Conservation (phyloP, 2,329 filamentous ascomycete genomes). For the Pyrenophora teres region DNA sequence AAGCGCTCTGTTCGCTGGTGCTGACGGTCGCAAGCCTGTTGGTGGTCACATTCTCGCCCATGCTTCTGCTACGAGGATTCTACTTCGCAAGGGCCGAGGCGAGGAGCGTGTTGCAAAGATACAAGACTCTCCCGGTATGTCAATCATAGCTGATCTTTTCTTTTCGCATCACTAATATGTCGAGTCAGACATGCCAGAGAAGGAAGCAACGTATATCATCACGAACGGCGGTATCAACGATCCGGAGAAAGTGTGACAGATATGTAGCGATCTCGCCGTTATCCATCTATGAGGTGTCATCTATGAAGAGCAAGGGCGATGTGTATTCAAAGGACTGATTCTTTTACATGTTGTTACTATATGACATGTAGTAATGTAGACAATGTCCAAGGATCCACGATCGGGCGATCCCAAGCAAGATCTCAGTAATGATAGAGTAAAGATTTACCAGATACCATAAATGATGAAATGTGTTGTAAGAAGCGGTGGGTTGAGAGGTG, state of each 20-base stretch:
- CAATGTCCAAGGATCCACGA: too few species aligned
- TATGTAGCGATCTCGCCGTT: background rate
- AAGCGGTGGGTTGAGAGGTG: too few species aligned
- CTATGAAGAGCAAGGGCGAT: background rate
- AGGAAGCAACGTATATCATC: slow-evolving; percentile 72
- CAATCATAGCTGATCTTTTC: slow-evolving; percentile 5
- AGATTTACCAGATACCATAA: too few species aligned
- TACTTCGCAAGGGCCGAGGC: slow-evolving; percentile 70
- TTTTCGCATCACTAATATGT: slow-evolving; percentile 22
- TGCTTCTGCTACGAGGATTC: slow-evolving; percentile 68
- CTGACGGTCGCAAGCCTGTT: slow-evolving; percentile 69
- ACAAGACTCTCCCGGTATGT: slow-evolving; percentile 68
- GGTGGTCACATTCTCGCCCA: slow-evolving; percentile 72
- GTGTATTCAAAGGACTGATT: background rate
- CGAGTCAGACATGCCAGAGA: slow-evolving; percentile 65
- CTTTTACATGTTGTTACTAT: background rate
- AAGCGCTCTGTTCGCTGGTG: slow-evolving; percentile 68
- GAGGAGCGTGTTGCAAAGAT: slow-evolving; percentile 74
- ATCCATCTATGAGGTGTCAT: background rate
- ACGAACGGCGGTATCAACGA: slow-evolving; percentile 71
- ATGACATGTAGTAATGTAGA: background rate
- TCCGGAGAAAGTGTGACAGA: slow-evolving; percentile 62
- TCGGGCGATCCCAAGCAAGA: too few species aligned
- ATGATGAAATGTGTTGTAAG: too few species aligned
- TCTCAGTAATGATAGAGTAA: too few species aligned